Evolutionary conservation across 1,284 basidiomycete genomes (phyloP), one percentile per base, ranked within the genome.

Genomic region (Tausonia pullulans): DNA sequence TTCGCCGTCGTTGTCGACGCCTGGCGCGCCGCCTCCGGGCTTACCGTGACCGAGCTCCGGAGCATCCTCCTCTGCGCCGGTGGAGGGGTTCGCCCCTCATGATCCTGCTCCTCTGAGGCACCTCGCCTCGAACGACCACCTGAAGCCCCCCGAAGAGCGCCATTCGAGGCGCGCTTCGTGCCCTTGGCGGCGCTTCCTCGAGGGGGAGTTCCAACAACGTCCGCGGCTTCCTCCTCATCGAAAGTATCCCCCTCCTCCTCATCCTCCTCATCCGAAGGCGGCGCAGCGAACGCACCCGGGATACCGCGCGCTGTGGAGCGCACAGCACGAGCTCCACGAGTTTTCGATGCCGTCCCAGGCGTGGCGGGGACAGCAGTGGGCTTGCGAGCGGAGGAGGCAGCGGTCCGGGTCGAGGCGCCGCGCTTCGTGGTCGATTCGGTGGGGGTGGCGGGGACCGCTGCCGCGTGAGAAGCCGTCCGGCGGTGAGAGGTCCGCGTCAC

Each of bases 211-310:
- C 27, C 27, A 27, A 27, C 27, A 7, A 43, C 5, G 43, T 40
- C 10, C 3, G 40, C 3, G 4, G 55, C 13, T 6, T 57, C 55
- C 14, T 57, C 55, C 11, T 57, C 55, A 4, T 44, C 55, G 14
- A 57, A 40, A n/a, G 45, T 16, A 13, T 44, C 49, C 27, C 60
- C 58, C 10, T 64, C 62, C 1, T 45, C 62, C 5, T 64, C 52
- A 39, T 54, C 59, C 1, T 10, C 11, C 43, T 40, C 40, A 58
- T 40, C 49, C 49, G 51, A 61, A 49, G 16, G 43, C 41, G 40
- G 50, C 48, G 4, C 50, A 48, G 41, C 48, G 13, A 51, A 52
- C 39, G 4, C 27, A 6, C 58, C n/a, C 16, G 41, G 41, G 43
- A 11, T 11, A n/a, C 3, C 50, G 41, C 11, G 51, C 27, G 58